A percentile compares a stretch with the other conserved stretches of the same genome.
These are phyloP conservation scores for Entonaema liquescens DNA, from an alignment of 495 filamentous ascomycete genomes.

Conservation along the genomic window DNA sequence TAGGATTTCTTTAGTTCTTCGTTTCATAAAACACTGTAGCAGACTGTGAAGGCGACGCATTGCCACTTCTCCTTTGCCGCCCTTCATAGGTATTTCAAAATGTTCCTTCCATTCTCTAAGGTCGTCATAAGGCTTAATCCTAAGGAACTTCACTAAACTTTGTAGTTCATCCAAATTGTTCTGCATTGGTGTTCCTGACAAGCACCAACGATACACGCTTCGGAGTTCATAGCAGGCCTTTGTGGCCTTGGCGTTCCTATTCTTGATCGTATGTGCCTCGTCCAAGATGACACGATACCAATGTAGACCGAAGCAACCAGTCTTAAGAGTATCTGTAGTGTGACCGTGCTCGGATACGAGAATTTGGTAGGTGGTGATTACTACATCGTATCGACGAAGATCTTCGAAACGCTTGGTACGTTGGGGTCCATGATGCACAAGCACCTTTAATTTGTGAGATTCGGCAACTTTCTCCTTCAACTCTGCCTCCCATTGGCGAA, in stretches of 20 bases:
- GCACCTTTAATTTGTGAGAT: slow-evolving; percentile 75
- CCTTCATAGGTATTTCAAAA: slow-evolving; percentile 85
- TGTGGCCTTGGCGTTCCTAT: slow-evolving; percentile 92
- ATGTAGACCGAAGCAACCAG: slow-evolving; percentile 87
- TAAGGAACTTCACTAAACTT: slow-evolving; percentile 87
- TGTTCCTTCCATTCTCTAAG: slow-evolving; percentile 84
- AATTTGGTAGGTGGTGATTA: slow-evolving; percentile 97
- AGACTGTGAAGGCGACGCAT: slow-evolving; percentile 84
- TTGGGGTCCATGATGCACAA: slow-evolving; percentile 86
- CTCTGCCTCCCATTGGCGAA: slow-evolving; percentile 97
- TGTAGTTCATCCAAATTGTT: slow-evolving; percentile 98
- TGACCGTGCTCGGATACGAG: slow-evolving; percentile 86
- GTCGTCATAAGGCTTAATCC: slow-evolving; percentile 90
- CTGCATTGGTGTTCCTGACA: slow-evolving; percentile 95
- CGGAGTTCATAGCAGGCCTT: slow-evolving; percentile 84
- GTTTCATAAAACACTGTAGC: slow-evolving; percentile 94
- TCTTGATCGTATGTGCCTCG: slow-evolving; percentile 98
- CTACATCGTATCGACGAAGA: slow-evolving; percentile 87
- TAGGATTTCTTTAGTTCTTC: slow-evolving; percentile 92
- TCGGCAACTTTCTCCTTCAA: slow-evolving; percentile 78
- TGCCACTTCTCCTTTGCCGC: slow-evolving; percentile 85
- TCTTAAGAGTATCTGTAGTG: slow-evolving; percentile 66
- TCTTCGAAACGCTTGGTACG: slow-evolving; percentile 80
- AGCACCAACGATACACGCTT: slow-evolving; percentile 90
- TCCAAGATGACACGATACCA: slow-evolving; percentile 97